Conservation (phyloP, 1,284 basidiomycete genomes). For the Inonotus hispidus region DNA sequence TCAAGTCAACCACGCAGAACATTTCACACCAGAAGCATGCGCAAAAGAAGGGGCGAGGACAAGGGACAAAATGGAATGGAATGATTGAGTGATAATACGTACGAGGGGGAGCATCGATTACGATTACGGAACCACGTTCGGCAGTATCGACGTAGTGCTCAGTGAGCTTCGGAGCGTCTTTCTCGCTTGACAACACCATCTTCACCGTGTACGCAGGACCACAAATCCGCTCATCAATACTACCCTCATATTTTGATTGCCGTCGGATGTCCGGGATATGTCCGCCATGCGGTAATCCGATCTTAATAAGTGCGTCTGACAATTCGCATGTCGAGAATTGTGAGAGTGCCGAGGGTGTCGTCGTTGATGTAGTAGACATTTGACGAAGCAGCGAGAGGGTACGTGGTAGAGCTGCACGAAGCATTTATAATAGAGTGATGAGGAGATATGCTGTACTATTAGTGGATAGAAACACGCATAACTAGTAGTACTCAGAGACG, state of each 20-base stretch:
- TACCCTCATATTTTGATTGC: constrained; percentile 80
- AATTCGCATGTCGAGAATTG: constrained; percentile 74
- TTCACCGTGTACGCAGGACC: constrained; percentile 89
- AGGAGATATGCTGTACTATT: not conserved
- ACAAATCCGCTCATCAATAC: constrained; percentile 36
- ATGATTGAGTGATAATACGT: constrained; percentile 28
- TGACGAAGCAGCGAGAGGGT: constrained; percentile 1
- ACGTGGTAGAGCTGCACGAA: constrained; percentile 2
- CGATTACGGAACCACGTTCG: constrained; percentile 60
- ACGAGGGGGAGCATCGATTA: constrained; percentile 78
- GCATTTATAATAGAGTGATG: not conserved
- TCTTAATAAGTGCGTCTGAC: constrained; percentile 88
- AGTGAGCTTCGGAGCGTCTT: constrained; percentile 57
- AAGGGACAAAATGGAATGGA: constrained; percentile 6
- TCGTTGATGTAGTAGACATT: constrained; percentile 10
- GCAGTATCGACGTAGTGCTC: constrained; percentile 85
- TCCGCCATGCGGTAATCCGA: constrained; percentile 73
- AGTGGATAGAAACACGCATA: not conserved
- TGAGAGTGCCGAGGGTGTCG: constrained; percentile 27
- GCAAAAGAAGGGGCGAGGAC: not conserved
- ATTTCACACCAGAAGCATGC: not conserved
- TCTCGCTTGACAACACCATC: constrained; percentile 70
- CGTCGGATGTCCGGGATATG: constrained; percentile 75
- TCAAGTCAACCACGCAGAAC: constrained; percentile 9
- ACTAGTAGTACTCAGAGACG: too few species aligned